Base-by-base conservation (phyloP, 192 early-diverging fungal genomes). In the Entophlyctis luteolus region DNA sequence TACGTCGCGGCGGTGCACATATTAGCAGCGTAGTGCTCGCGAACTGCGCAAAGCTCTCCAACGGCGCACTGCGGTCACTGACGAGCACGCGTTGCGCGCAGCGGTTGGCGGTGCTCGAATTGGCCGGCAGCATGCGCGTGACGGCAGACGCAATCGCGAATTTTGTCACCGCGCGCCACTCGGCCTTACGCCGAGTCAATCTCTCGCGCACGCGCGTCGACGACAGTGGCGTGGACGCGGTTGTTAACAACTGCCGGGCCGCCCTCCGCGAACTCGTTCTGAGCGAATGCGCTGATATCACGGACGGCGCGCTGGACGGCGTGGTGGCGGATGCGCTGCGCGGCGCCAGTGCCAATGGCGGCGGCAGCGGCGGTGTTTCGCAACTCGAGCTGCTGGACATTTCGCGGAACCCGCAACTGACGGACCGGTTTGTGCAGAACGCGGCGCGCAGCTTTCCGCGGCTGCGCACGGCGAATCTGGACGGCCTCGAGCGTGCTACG, bases 1-100 rank as follows among this genome's bases (percentile, higher is more conserved):
- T 66, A 28, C 10, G 39, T 6, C 63, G 63, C n/a, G 63, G 50
- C 16, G 34, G 63, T 12, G 63, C 52, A 12, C 48, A 66, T 38
- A 33, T 66, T 25, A 22, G 35, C 3, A 37, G 16, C 50, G 16
- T 66, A 28, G 35, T 54, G 14, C 32, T 66, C 23, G 2, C 22
- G 6, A 33, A 66, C 37, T 52, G 50, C 34, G 16, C 6, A 23
- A 52, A 55, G 42, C 22, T 66, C 18, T 39, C 63, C 33, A 66
- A 66, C 25, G n/a, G 20, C 3, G 63, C 25, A n/a, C 14, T 66
- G 18, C 28, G 50, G 5, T 48, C 63, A 27, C 23, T 66, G 16
- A 8, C 37, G n/a, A 39, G 14, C 8, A 38, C 39, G 4, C 25
- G 35, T 25, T 52, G 49, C 12, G 20, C 22, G 6, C 10, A 34